Percentiles rank a stretch among this genome's conserved stretches.
Evolutionary conservation across 352 stramenopile species (phyloP).

Genomic region (Phytophthora citrophthora): DNA sequence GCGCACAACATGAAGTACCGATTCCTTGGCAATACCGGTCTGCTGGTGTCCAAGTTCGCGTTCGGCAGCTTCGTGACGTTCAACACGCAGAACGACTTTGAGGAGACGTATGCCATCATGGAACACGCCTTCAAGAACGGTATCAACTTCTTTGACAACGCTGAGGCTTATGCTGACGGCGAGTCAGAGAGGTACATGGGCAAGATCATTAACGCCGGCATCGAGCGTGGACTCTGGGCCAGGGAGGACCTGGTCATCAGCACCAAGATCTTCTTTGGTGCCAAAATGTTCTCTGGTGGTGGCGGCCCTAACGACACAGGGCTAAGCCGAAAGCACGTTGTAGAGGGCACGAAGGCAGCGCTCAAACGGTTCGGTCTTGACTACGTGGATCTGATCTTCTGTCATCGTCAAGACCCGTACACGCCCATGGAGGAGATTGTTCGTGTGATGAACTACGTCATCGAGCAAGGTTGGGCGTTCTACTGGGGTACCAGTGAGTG

Average conservation of each 20-base stretch:
- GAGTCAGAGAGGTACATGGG: constrained; percentile 42
- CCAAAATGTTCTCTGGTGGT: constrained; percentile 7
- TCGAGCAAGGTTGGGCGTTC: constrained; percentile 49
- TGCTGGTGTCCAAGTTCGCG: constrained; percentile 54
- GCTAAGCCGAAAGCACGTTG: constrained; percentile 54
- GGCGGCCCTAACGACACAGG: constrained; percentile 35
- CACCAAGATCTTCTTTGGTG: constrained; percentile 52
- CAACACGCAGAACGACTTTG: constrained; percentile 47
- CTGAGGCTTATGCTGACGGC: constrained; percentile 39
- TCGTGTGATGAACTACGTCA: constrained; percentile 58
- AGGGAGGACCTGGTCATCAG: constrained; percentile 53
- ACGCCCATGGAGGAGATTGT: constrained; percentile 56
- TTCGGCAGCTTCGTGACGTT: constrained; percentile 54
- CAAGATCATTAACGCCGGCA: constrained; percentile 34
- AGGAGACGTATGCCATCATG: constrained; percentile 43
- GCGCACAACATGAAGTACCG: constrained; percentile 54
- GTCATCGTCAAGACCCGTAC: constrained; percentile 38
- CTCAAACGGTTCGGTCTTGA: constrained; percentile 36
- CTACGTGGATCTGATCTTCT: constrained; percentile 56
- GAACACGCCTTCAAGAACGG: constrained; percentile 34
- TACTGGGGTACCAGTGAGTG: constrained; percentile 66
- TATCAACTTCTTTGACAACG: constrained; percentile 62
- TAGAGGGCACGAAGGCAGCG: constrained; percentile 51
- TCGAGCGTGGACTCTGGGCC: constrained; percentile 27
- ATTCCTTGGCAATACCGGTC: constrained; percentile 50